Percentiles rank a stretch among this genome's conserved stretches.
Evolutionary conservation across 129 eudicot species (phyloP).

Genomic region (Lactuca sativa): DNA sequence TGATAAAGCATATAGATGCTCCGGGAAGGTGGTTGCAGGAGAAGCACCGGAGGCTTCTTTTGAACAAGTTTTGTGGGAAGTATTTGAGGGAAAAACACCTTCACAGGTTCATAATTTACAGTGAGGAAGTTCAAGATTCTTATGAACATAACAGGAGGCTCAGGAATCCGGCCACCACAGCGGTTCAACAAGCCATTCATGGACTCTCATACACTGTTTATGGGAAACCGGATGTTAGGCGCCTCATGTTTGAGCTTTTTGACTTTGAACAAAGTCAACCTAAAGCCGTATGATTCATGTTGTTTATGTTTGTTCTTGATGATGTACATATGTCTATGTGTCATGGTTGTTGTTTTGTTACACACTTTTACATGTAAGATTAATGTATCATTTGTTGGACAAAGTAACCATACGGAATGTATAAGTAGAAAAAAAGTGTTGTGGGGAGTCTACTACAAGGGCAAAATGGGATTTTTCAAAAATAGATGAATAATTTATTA

Average conservation of each 20-base stretch:
- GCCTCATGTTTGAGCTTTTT: slow-evolving; percentile 97
- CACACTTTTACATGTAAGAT: slow-evolving; percentile 25
- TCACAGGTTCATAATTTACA: slow-evolving; percentile 84
- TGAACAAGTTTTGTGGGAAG: slow-evolving; percentile 97
- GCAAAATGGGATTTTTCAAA: slow-evolving; percentile 12
- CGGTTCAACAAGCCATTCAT: slow-evolving; percentile 97
- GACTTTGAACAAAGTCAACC: slow-evolving; percentile 99
- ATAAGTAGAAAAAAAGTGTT: slow-evolving; percentile 4
- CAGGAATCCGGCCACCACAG: slow-evolving; percentile 92
- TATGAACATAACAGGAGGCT: slow-evolving; percentile 88
- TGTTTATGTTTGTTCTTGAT: not conserved
- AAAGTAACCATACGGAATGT: slow-evolving; percentile 18
- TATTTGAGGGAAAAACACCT: slow-evolving; percentile 83
- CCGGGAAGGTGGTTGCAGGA: slow-evolving; percentile 93
- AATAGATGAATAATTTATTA: not conserved
- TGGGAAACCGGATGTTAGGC: slow-evolving; percentile 93
- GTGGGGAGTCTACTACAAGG: slow-evolving; percentile 9
- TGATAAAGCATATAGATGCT: slow-evolving; percentile 96
- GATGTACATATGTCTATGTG: slow-evolving; percentile 20
- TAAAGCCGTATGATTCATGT: slow-evolving; percentile 52
- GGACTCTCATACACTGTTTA: slow-evolving; percentile 86
- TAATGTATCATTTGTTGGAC: slow-evolving; percentile 30
- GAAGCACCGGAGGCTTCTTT: slow-evolving; percentile 68
- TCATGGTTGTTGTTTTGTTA: slow-evolving; percentile 7
- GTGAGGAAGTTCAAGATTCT: slow-evolving; percentile 81